These are phyloP conservation scores for Kodamaea neixiangensis DNA, from an alignment of 805 yeast species.

Conservation along the genomic window DNA sequence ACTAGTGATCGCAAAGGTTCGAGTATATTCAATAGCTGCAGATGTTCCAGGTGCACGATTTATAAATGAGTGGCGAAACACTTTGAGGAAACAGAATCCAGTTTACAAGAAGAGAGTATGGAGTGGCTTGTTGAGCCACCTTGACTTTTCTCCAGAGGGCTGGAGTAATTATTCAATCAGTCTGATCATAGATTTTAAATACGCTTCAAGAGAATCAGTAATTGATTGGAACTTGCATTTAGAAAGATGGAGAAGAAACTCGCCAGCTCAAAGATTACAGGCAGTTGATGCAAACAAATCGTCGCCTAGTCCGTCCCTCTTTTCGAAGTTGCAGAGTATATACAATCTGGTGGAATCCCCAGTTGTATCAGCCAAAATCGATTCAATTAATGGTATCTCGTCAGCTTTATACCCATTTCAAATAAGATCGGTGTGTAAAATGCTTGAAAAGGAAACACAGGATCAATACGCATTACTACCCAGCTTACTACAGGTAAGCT, in stretches of 20 bases:
- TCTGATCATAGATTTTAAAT: conserved; percentile 2
- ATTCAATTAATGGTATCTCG: conserved; percentile 41
- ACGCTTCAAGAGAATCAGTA: background rate
- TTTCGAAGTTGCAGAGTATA: conserved; percentile 26
- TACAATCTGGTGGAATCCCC: conserved; percentile 40
- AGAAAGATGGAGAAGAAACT: conserved; percentile 31
- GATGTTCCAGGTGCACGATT: conserved; percentile 40
- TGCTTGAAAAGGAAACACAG: conserved; percentile 54
- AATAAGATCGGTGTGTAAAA: conserved; percentile 57
- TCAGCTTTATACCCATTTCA: conserved; percentile 60
- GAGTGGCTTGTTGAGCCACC: conserved; percentile 34
- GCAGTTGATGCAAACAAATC: background rate
- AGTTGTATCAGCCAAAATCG: conserved; percentile 16
- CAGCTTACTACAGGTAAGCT: conserved; percentile 26
- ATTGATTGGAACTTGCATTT: conserved; percentile 24
- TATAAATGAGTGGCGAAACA: conserved; percentile 36
- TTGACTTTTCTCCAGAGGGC: conserved; percentile 44
- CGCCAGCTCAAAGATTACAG: background rate
- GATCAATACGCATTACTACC: conserved; percentile 37
- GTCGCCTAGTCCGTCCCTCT: conserved; percentile 12
- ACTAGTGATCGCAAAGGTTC: conserved; percentile 26
- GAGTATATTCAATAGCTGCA: conserved; percentile 51
- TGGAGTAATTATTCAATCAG: conserved; percentile 29
- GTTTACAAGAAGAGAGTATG: conserved; percentile 31
- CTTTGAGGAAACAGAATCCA: background rate